Conservation (phyloP, 371 early-diverging fungal genomes). For the Apophysomyces trapeziformis region DNA sequence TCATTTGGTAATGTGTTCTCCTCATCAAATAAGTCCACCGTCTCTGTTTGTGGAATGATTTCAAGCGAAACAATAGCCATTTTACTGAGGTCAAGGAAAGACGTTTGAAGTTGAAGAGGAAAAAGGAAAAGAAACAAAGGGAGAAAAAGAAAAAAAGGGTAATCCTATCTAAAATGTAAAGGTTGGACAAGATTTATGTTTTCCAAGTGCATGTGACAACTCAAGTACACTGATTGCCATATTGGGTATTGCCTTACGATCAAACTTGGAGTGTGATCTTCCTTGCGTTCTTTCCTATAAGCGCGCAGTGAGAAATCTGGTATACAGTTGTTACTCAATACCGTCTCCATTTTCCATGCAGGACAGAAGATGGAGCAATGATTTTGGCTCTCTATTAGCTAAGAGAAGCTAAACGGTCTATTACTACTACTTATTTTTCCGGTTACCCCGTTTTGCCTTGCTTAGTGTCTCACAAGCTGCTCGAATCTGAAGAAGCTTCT, state of each 20-base stretch:
- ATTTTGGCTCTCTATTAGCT: neutral
- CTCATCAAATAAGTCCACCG: slow-evolving; percentile 31
- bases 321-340: neutral
- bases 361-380: neutral
- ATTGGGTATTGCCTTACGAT: neutral
- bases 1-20: slow-evolving; percentile 29
- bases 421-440: neutral
- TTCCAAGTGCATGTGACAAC: slow-evolving; percentile 1
- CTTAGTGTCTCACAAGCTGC: slow-evolving; percentile 3
- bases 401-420: neutral
- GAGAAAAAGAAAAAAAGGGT: slow-evolving; percentile 3
- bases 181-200: slow-evolving; percentile 7
- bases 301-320: neutral
- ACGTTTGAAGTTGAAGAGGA: too few relatives aligned
- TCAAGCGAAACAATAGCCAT: slow-evolving; percentile 21
- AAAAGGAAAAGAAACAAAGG: neutral
- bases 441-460: slow-evolving; percentile 2
- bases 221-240: neutral
- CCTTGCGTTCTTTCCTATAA: too few relatives aligned
- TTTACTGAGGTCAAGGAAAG: too few relatives aligned
- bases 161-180: too few relatives aligned
- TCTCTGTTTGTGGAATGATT: slow-evolving; percentile 30
- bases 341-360: neutral
- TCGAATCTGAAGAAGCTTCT: slow-evolving; percentile 5
- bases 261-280: too few relatives aligned